Percentiles rank a stretch among this genome's conserved stretches.
Evolutionary conservation across 352 stramenopile genomes (phyloP).

Genomic region (Phytophthora macrochlamydospora): DNA sequence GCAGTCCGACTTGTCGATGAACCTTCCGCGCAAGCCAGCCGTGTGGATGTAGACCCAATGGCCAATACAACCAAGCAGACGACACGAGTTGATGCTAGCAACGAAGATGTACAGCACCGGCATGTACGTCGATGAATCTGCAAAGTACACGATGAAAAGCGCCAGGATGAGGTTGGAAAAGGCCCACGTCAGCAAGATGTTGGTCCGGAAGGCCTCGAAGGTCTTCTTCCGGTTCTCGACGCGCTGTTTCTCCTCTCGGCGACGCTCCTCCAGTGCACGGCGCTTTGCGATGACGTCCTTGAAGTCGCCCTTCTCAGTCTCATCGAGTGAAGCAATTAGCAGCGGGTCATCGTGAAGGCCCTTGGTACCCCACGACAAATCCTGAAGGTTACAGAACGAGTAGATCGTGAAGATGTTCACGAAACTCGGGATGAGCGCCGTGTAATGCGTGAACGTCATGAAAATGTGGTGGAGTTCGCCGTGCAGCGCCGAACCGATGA

Average conservation of each 20-base stretch:
- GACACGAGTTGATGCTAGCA: constrained; percentile 67
- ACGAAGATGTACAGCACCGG: constrained; percentile 75
- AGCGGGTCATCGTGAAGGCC: constrained; percentile 65
- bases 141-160: constrained; percentile 74
- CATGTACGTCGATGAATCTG: constrained; percentile 61
- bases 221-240: constrained; percentile 73
- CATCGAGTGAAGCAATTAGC: constrained; percentile 43
- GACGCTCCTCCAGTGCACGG: constrained; percentile 70
- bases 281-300: constrained; percentile 86
- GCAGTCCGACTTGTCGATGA: constrained; percentile 59
- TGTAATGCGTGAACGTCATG: constrained; percentile 90
- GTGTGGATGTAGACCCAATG: constrained; percentile 81
- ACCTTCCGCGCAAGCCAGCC: constrained; percentile 33
- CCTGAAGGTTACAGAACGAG: constrained; percentile 90
- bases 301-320: constrained; percentile 81
- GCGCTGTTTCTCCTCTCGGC: constrained; percentile 56
- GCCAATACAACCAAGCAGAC: constrained; percentile 67
- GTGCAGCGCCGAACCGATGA: constrained; percentile 79
- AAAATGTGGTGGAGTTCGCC: constrained; percentile 86
- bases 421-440: constrained; percentile 84
- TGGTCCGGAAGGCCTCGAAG: constrained; percentile 87
- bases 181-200: constrained; percentile 79
- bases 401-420: constrained; percentile 92
- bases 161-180: constrained; percentile 86
- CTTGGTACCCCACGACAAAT: constrained; percentile 89